These are phyloP conservation scores for Verticillium klebahnii DNA, from an alignment of 2,329 filamentous ascomycete genomes.

Conservation along the genomic window DNA sequence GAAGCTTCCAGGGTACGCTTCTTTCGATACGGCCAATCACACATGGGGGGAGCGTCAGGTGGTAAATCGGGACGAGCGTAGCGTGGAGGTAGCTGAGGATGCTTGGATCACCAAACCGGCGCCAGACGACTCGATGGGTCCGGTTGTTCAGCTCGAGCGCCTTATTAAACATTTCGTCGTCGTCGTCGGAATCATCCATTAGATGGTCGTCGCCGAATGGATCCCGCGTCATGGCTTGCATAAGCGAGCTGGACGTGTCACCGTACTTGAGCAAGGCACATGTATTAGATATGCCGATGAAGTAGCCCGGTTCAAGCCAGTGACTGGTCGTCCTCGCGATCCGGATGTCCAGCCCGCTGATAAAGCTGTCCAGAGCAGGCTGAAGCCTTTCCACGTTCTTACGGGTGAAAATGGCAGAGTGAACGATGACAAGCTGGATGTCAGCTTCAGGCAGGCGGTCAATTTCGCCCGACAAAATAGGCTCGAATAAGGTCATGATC, in stretches of 20 bases:
- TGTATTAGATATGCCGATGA: slow-evolving; percentile 53
- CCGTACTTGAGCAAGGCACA: slow-evolving; percentile 51
- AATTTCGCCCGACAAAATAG: slow-evolving; percentile 37
- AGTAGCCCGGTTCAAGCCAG: slow-evolving; percentile 50
- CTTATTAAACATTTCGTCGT: slow-evolving; percentile 14
- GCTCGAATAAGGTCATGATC: slow-evolving; percentile 65
- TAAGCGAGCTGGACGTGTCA: neutral
- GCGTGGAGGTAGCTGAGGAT: slow-evolving; percentile 60
- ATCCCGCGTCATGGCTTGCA: neutral
- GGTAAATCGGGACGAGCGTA: slow-evolving; percentile 53
- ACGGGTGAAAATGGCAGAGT: slow-evolving; percentile 59
- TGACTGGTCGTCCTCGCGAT: slow-evolving; percentile 46
- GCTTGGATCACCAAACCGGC: slow-evolving; percentile 51
- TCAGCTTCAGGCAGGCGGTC: slow-evolving; percentile 43
- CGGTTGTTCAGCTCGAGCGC: slow-evolving; percentile 36
- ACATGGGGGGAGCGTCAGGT: slow-evolving; percentile 34
- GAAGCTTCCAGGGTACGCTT: slow-evolving; percentile 48
- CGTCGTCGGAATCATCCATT: neutral
- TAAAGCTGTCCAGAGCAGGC: slow-evolving; percentile 41
- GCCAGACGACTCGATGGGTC: slow-evolving; percentile 42
- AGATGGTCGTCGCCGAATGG: neutral
- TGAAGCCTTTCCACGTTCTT: slow-evolving; percentile 42
- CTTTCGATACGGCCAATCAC: slow-evolving; percentile 27
- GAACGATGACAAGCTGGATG: slow-evolving; percentile 55
- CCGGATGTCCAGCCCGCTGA: slow-evolving; percentile 48